Base-by-base conservation (phyloP, 176 grass and related monocot genomes). In the Aegilops bicornis region DNA sequence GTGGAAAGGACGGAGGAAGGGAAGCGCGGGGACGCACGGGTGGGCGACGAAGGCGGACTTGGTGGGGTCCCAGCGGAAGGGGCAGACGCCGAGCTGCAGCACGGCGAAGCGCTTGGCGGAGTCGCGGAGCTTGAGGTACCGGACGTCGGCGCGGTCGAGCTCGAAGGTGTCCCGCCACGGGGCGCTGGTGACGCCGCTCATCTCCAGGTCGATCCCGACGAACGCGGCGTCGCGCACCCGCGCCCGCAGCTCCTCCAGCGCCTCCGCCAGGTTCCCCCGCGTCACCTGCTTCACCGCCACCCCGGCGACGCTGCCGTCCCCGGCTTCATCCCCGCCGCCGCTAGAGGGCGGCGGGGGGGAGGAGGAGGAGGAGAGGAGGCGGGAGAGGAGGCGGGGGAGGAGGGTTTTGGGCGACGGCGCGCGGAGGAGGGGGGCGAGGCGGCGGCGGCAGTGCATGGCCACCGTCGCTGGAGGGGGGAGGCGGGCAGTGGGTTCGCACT, bases 81-180 rank as follows among this genome's bases (percentile, higher is more conserved):
- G 96, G 92, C 93, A 98, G 42, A 98, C 86, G 15, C 96, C 96
- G 69, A 98, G 88, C 82, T 98, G 96, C 39, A 98, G 68, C 6
- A 90, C 83, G 42, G 92, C 90, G 75, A 98, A 98, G 35, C 82
- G 87, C 81, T 89, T 72, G 8, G 93, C 92, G 40, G 96, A 94
- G 81, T 96, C 91, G 7, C 87, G 83, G 64, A 98, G 66, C 77
- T 96, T 98, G 88, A 98, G 90, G 76, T 92, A 98, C 2, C 92
- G 89, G 67, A 96, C 93, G 62, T 95, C 93, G 70, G 88, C 78
- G 79, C 93, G 85, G 87, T 98, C 96, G 83, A 95, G 85, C 85
- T 94, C 96, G 65, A 96, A 90, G 65, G 88, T 90, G 25, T 98
- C 91, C 43, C 93, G 61, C 96, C 96, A 98, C 17, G 96, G 96